Conservation (phyloP, 768 basidiomycete species). For the Dictyophora rubrovolvata region DNA sequence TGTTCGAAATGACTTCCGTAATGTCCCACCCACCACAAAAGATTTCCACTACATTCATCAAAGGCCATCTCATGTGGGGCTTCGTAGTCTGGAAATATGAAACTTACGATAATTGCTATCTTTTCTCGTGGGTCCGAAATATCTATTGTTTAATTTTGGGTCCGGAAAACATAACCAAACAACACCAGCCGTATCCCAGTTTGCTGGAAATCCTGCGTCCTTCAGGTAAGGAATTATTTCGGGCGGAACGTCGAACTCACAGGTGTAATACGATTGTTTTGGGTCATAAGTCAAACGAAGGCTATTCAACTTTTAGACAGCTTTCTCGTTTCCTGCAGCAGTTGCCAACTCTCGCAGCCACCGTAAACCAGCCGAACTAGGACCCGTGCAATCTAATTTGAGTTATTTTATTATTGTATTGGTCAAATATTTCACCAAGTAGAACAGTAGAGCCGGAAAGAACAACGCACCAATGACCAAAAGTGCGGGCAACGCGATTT, state of each 20-base stretch:
- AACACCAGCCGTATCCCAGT: conserved; percentile 11
- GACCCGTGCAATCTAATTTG: conserved; percentile 26
- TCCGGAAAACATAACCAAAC: conserved; percentile 13
- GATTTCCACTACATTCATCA: conserved; percentile 3
- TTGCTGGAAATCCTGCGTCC: conserved; percentile 15
- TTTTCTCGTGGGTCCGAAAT: too few species aligned
- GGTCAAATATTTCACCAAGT: too few species aligned
- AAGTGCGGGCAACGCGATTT: conserved; percentile 9
- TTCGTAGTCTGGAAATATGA: background rate
- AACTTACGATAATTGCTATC: conserved; percentile 5
- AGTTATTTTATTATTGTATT: too few species aligned
- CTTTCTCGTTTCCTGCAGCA: background rate
- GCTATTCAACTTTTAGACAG: conserved; percentile 3
- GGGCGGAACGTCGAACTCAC: conserved; percentile 11
- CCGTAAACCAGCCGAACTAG: conserved; percentile 19
- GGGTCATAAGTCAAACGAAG: conserved; percentile 19
- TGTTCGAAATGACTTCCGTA: conserved; percentile 3
- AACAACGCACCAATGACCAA: conserved; percentile 18
- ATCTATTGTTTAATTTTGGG: conserved; percentile 10
- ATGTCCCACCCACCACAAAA: conserved; percentile 14
- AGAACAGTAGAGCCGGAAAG: background rate
- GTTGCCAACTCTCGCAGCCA: conserved; percentile 15
- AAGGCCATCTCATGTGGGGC: too few species aligned
- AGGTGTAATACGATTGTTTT: conserved; percentile 17
- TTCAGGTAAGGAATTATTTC: background rate